A percentile compares a stretch with the other conserved stretches of the same genome.
phyloP scores from a whole-genome alignment of 139 green algal genomes.

The Auxenochlorella pyrenoidosa region DNA sequence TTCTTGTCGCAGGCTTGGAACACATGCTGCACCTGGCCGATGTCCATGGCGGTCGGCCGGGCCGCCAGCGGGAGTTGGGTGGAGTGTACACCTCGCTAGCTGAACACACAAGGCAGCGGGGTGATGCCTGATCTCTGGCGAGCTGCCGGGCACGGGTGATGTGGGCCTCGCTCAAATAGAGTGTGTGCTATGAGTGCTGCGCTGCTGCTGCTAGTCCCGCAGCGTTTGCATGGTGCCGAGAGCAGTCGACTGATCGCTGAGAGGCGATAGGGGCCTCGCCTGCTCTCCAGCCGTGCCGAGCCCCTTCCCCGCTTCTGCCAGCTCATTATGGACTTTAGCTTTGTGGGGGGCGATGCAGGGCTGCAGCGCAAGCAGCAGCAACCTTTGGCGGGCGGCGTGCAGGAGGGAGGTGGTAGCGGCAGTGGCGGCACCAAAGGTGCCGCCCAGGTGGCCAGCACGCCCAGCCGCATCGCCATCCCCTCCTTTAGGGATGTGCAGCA shows the following conservation, averaged over 20 bases:
- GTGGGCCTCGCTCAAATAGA: too few species aligned
- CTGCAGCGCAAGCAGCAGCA: constrained; percentile 25
- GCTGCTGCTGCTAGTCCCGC: too few species aligned
- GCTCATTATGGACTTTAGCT: constrained; percentile 24
- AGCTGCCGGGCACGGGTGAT: neutral
- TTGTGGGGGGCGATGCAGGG: neutral
- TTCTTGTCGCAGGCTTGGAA: constrained; percentile 30
- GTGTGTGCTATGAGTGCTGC: too few species aligned
- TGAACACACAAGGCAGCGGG: too few species aligned
- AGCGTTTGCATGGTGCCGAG: too few species aligned
- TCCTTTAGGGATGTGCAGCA: constrained; percentile 33
- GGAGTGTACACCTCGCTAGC: too few species aligned
- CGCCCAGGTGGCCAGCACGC: neutral
- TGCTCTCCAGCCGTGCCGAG: too few species aligned
- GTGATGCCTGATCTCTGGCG: neutral
- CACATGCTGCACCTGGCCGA: neutral
- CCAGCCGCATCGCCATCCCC: constrained; percentile 33
- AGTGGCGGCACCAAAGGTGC: neutral
- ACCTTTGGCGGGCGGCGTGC: neutral
- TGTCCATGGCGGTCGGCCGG: neutral
- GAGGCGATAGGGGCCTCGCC: too few species aligned
- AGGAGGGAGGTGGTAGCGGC: neutral
- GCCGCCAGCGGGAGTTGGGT: too few species aligned
- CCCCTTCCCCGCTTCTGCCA: too few species aligned
- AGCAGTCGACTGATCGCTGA: too few species aligned